Conservation (phyloP, 2,329 filamentous ascomycete species). For the Talaromyces piceae region DNA sequence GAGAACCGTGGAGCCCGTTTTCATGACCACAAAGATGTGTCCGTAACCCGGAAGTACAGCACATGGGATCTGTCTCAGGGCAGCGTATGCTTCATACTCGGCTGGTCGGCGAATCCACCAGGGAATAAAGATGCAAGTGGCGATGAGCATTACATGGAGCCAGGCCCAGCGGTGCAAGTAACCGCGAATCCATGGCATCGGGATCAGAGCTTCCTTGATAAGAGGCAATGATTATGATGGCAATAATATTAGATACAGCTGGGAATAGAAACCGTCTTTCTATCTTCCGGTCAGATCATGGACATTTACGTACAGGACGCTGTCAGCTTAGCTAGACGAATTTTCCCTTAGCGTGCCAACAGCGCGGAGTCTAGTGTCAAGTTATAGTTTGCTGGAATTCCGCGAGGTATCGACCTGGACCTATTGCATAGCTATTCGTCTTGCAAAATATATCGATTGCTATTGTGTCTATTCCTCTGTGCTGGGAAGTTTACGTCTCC, state of each 20-base stretch:
- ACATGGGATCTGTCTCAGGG: slow-evolving; percentile 14
- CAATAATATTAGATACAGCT: not conserved
- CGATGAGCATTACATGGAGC: not conserved
- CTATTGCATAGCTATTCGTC: not conserved
- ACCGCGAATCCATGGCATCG: not conserved
- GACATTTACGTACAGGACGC: not conserved
- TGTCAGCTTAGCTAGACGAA: not conserved
- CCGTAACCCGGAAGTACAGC: slow-evolving; percentile 35
- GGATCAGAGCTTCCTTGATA: not conserved
- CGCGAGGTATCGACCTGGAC: not conserved
- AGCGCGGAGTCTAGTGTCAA: not conserved
- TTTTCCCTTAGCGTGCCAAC: not conserved
- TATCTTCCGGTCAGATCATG: no score
- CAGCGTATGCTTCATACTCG: not conserved
- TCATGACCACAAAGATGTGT: slow-evolving; percentile 51
- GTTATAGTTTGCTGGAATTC: no score
- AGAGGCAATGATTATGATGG: not conserved
- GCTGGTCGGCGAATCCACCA: not conserved
- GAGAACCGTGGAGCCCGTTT: slow-evolving; percentile 52
- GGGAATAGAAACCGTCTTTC: not conserved
- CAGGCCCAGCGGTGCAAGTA: not conserved
- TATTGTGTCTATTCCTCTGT: not conserved
- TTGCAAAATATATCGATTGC: not conserved
- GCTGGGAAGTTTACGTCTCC: not conserved
- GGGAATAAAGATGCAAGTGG: not conserved